Evolutionary conservation across 2,329 filamentous ascomycete species (phyloP).

Genomic region (Apiospora aurea): DNA sequence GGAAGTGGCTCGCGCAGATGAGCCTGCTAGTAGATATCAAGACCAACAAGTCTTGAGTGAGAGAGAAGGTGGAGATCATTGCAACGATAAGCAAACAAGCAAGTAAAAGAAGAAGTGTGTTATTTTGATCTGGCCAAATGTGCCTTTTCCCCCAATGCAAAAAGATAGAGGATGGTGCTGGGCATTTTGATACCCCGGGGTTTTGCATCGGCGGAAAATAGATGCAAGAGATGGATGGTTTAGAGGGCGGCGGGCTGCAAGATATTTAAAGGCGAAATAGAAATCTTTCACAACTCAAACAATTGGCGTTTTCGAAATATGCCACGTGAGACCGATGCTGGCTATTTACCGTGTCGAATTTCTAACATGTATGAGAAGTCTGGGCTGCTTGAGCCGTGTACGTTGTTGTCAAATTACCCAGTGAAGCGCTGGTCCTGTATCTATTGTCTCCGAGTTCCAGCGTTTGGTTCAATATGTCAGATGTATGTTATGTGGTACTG

Average conservation of each 20-base stretch:
- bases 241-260: background rate
- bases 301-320: background rate
- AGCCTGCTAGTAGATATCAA: conserved; percentile 66
- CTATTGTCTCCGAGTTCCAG: background rate
- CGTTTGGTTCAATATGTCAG: background rate
- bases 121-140: conserved; percentile 3
- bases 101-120: too few species aligned
- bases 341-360: background rate
- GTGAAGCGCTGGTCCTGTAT: background rate
- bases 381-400: background rate
- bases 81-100: background rate
- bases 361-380: background rate
- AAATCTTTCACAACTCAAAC: background rate
- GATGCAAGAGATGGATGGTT: background rate
- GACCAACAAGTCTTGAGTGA: conserved; percentile 6
- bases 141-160: conserved; percentile 9
- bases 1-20: conserved; percentile 79
- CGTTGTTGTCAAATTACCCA: background rate
- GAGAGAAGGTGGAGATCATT: background rate
- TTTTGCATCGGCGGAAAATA: conserved; percentile 10
- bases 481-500: background rate
- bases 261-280: background rate
- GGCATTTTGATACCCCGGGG: conserved; percentile 22
- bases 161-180: conserved; percentile 8
- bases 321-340: background rate